Evolutionary conservation across 441 rosid genomes (phyloP).

Genomic region (Eruca vesicaria): DNA sequence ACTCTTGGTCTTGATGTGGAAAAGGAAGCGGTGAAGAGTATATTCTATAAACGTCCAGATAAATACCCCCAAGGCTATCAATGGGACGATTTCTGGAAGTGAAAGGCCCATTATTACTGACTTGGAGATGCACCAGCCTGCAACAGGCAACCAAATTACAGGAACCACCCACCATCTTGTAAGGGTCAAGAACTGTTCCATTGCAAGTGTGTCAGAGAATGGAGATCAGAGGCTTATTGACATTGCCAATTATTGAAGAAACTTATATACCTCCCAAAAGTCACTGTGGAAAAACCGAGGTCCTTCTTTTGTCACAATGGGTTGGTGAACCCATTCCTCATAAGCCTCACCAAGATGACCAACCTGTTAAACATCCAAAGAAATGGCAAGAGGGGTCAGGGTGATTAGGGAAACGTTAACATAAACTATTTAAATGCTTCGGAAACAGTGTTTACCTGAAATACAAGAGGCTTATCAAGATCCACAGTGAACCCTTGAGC

Average conservation of each 20-base stretch:
- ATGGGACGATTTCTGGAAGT: constrained; percentile 42
- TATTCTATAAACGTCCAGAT: constrained; percentile 89
- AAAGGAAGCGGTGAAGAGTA: constrained; percentile 84
- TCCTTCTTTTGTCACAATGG: constrained; percentile 84
- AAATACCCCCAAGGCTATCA: constrained; percentile 61
- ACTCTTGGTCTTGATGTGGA: constrained; percentile 82
- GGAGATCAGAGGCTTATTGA: constrained; percentile 9
- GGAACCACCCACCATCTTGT: constrained; percentile 98
- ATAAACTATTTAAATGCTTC: not conserved
- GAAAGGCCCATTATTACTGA: constrained; percentile 69
- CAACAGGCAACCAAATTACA: constrained; percentile 85
- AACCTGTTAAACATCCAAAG: constrained; percentile 52
- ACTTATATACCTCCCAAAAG: constrained; percentile 69
- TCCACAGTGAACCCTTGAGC: constrained; percentile 77
- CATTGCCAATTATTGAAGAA: not conserved
- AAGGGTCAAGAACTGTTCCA: constrained; percentile 70
- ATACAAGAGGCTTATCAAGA: constrained; percentile 84
- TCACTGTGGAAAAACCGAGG: constrained; percentile 88
- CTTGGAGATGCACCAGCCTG: constrained; percentile 57
- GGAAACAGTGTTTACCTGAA: constrained; percentile 57
- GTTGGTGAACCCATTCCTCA: constrained; percentile 97
- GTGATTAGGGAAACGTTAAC: not conserved
- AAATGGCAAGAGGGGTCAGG: constrained; percentile 8
- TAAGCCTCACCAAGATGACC: constrained; percentile 94
- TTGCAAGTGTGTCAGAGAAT: constrained; percentile 18